phyloP scores from a whole-genome alignment of 495 filamentous ascomycete genomes.

The Talaromyces thailandensis region DNA sequence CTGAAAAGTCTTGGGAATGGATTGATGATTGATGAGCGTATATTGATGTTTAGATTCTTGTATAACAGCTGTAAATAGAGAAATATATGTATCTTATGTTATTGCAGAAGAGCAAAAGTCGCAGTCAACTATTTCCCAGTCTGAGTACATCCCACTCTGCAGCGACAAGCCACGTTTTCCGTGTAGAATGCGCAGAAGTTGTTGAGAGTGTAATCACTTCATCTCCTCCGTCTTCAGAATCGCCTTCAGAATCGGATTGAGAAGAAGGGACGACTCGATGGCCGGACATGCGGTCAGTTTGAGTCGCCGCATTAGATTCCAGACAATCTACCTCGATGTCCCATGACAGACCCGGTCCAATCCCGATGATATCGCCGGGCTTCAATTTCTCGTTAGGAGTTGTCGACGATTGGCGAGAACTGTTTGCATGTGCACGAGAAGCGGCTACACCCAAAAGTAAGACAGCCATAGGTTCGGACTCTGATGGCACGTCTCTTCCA shows the following conservation, averaged over 20 bases:
- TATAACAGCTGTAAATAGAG: neutral
- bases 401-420: neutral
- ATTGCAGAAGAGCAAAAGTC: neutral
- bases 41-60: neutral
- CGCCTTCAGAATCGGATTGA: neutral
- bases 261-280: constrained; percentile 2
- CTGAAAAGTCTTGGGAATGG: neutral
- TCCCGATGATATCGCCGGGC: constrained; percentile 19
- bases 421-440: neutral
- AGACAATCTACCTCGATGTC: constrained; percentile 15
- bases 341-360: constrained; percentile 29
- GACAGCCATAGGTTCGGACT: neutral
- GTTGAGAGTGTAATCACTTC: neutral
- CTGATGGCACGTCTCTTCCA: neutral
- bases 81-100: neutral
- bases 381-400: constrained; percentile 5
- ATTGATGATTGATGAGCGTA: neutral
- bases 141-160: constrained; percentile 33
- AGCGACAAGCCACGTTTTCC: constrained; percentile 25
- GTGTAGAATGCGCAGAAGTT: neutral
- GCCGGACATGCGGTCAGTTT: neutral
- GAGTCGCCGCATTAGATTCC: neutral
- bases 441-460: neutral
- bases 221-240: neutral
- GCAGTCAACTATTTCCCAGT: neutral